A percentile compares a stretch with the other conserved stretches of the same genome.
Conservation (phyloP, 106 monocot species). For the Dactylorhiza incarnata region DNA sequence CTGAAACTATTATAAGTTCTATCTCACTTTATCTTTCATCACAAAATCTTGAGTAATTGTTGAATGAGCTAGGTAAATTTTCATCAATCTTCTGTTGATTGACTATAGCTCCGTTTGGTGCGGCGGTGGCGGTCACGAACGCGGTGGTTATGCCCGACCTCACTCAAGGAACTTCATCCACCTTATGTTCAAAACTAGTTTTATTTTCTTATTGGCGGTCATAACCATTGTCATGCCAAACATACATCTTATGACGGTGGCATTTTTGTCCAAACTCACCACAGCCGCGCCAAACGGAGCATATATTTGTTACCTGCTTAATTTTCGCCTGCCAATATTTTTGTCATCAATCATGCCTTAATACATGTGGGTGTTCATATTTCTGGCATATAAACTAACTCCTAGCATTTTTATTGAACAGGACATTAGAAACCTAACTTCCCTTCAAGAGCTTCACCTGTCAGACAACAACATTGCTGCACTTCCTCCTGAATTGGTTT, state of each 20-base stretch:
- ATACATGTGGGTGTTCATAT: neutral
- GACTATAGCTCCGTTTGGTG: too few relatives aligned
- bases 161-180: too few relatives aligned
- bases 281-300: too few relatives aligned
- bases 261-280: too few relatives aligned
- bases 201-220: too few relatives aligned
- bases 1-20: neutral
- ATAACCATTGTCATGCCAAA: too few relatives aligned
- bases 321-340: neutral
- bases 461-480: slow-evolving; percentile 72
- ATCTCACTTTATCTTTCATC: neutral
- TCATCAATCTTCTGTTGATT: neutral
- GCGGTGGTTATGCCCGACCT: too few relatives aligned
- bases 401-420: slow-evolving; percentile 14
- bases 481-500: slow-evolving; percentile 87
- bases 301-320: too few relatives aligned
- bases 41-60: neutral
- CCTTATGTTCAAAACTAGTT: too few relatives aligned
- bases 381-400: neutral
- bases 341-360: neutral
- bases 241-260: too few relatives aligned
- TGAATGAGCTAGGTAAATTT: neutral
- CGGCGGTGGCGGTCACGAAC: too few relatives aligned
- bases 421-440: slow-evolving; percentile 68
- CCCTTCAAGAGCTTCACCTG: slow-evolving; percentile 68